Conservation (phyloP, 2,329 filamentous ascomycete genomes). For the Ophiostoma novo-ulmi region DNA sequence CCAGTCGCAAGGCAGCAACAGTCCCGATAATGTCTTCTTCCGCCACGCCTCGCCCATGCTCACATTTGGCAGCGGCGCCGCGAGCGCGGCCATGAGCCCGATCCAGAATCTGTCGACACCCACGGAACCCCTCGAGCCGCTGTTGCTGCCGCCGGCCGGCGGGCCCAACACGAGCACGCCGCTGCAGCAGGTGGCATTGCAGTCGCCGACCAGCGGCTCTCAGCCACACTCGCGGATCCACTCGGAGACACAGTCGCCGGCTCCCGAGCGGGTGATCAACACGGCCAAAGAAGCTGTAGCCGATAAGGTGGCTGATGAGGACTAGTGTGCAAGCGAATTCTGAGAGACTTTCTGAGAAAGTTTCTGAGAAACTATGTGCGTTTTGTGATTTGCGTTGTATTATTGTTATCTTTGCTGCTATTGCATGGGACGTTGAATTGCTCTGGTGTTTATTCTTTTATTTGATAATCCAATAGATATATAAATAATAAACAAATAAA, state of each 20-base stretch:
- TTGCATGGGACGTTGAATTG: not conserved
- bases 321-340: constrained; percentile 31
- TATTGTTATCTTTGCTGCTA: not conserved
- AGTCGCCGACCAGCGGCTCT: constrained; percentile 16
- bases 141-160: constrained; percentile 26
- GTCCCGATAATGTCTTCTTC: constrained; percentile 34
- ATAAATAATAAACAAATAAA: not conserved
- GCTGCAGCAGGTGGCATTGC: not conserved
- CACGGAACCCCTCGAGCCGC: constrained; percentile 38
- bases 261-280: constrained; percentile 48
- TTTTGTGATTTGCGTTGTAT: not conserved
- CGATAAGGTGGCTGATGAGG: constrained; percentile 50
- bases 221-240: constrained; percentile 8
- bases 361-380: too few relatives aligned
- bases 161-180: not conserved
- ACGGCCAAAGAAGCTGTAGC: constrained; percentile 47
- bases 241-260: constrained; percentile 26
- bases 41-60: constrained; percentile 71
- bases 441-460: not conserved
- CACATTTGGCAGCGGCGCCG: constrained; percentile 69
- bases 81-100: constrained; percentile 41
- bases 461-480: not conserved
- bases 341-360: too few relatives aligned
- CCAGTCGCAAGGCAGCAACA: constrained; percentile 22
- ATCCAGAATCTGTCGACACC: constrained; percentile 47